phyloP scores from a whole-genome alignment of 2,329 filamentous ascomycete genomes.

The Dendrostoma leiphaemia region DNA sequence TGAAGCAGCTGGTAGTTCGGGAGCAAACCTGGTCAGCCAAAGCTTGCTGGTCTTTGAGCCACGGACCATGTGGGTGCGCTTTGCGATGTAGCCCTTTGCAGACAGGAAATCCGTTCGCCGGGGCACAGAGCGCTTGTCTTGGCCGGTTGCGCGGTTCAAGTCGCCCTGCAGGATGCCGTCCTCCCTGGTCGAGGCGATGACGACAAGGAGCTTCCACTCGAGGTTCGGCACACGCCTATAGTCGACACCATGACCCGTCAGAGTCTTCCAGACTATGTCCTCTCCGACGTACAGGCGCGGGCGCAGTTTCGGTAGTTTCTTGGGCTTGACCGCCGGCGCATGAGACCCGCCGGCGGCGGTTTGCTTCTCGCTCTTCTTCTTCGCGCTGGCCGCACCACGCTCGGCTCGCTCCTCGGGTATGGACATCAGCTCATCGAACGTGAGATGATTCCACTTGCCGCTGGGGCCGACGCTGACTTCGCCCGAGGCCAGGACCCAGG shows the following conservation, averaged over 20 bases:
- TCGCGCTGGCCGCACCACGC: background rate
- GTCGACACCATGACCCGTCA: slow-evolving; percentile 59
- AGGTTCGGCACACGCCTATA: slow-evolving; percentile 56
- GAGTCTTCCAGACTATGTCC: slow-evolving; percentile 56
- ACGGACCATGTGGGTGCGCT: slow-evolving; percentile 56
- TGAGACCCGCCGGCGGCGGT: background rate
- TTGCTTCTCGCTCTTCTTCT: slow-evolving; percentile 15
- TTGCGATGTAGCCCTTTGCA: slow-evolving; percentile 60
- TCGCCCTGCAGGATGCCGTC: slow-evolving; percentile 61
- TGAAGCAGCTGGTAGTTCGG: slow-evolving; percentile 28
- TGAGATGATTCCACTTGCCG: slow-evolving; percentile 34
- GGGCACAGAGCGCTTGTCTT: slow-evolving; percentile 63
- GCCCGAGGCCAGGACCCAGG: slow-evolving; percentile 36
- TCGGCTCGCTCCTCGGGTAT: slow-evolving; percentile 30
- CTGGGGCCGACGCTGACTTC: slow-evolving; percentile 39
- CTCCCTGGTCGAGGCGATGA: slow-evolving; percentile 53
- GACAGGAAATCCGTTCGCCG: slow-evolving; percentile 59
- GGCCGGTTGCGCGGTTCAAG: slow-evolving; percentile 53
- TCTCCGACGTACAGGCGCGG: slow-evolving; percentile 49
- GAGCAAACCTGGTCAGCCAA: slow-evolving; percentile 57
- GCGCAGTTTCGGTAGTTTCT: slow-evolving; percentile 16
- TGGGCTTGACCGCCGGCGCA: slow-evolving; percentile 1
- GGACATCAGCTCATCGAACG: slow-evolving; percentile 38
- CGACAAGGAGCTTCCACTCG: slow-evolving; percentile 58
- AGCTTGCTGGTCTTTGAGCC: slow-evolving; percentile 62